Conservation (phyloP, 495 filamentous ascomycete genomes). For the Aspergillus conjunctus region DNA sequence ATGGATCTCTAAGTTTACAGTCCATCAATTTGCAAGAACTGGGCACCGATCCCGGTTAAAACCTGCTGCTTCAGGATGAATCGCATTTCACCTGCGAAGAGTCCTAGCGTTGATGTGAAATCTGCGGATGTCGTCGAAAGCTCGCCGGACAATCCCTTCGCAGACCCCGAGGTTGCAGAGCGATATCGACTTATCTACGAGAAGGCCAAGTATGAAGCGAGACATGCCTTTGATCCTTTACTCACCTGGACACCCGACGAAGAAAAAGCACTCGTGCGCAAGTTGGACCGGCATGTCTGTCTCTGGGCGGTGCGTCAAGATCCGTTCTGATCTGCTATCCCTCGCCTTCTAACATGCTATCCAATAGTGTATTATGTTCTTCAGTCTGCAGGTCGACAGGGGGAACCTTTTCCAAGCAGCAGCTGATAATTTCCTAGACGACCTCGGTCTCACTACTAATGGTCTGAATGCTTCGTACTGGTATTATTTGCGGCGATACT, state of each 20-base stretch:
- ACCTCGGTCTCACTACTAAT: constrained; percentile 63
- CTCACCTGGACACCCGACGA: constrained; percentile 70
- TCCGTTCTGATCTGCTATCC: constrained; percentile 32
- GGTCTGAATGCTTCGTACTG: neutral
- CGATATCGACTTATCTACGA: constrained; percentile 38
- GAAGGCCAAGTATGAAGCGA: constrained; percentile 65
- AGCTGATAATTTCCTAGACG: constrained; percentile 67
- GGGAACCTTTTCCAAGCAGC: constrained; percentile 72
- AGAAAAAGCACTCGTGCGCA: constrained; percentile 66
- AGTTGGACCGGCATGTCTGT: constrained; percentile 23
- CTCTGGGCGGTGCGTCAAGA: constrained; percentile 34
- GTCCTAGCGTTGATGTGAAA: neutral
- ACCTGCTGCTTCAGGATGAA: neutral
- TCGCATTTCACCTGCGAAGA: neutral
- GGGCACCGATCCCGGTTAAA: neutral
- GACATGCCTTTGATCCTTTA: constrained; percentile 71
- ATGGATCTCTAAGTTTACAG: neutral
- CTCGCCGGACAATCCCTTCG: constrained; percentile 31
- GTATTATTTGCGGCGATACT: neutral
- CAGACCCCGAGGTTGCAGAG: neutral
- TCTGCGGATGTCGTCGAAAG: neutral
- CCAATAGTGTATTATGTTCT: constrained; percentile 68
- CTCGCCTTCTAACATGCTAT: constrained; percentile 42
- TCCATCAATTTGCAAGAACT: neutral
- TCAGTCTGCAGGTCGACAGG: constrained; percentile 77